phyloP scores from a whole-genome alignment of 129 eudicot genomes.

The Pittosporum tobira region DNA sequence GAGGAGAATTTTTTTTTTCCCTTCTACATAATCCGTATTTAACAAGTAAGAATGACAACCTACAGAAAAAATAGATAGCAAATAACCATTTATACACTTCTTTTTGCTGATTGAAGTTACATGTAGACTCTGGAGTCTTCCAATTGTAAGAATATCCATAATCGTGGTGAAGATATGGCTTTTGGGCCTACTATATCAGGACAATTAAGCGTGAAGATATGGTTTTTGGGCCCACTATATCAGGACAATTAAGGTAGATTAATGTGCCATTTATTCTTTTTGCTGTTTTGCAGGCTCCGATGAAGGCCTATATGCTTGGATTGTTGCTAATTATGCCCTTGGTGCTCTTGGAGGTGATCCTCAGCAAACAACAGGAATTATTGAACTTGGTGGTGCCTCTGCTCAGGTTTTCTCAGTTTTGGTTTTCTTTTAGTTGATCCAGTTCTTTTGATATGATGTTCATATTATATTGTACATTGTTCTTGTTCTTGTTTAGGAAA shows the following conservation, averaged over 20 bases:
- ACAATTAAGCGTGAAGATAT: background rate
- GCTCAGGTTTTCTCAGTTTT: slow-evolving; percentile 59
- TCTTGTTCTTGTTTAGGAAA: background rate
- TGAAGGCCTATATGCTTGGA: slow-evolving; percentile 97
- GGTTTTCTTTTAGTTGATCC: background rate
- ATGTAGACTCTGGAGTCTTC: no score
- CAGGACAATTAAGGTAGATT: no score
- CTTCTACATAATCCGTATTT: no score
- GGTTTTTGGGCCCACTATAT: background rate
- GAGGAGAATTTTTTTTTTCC: no score
- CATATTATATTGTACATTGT: background rate
- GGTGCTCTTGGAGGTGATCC: slow-evolving; percentile 92
- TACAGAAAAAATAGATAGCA: background rate
- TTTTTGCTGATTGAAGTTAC: no score
- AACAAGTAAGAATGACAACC: background rate
- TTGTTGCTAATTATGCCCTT: slow-evolving; percentile 97
- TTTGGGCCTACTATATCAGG: background rate
- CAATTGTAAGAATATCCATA: background rate
- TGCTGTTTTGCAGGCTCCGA: slow-evolving; percentile 97
- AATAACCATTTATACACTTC: no score
- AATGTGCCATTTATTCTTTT: no score
- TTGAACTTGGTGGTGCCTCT: slow-evolving; percentile 99
- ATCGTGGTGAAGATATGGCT: background rate
- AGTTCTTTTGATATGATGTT: background rate
- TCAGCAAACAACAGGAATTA: slow-evolving; percentile 77